Conservation (phyloP, 2,329 filamentous ascomycete species). For the Exophiala dermatitidis region DNA sequence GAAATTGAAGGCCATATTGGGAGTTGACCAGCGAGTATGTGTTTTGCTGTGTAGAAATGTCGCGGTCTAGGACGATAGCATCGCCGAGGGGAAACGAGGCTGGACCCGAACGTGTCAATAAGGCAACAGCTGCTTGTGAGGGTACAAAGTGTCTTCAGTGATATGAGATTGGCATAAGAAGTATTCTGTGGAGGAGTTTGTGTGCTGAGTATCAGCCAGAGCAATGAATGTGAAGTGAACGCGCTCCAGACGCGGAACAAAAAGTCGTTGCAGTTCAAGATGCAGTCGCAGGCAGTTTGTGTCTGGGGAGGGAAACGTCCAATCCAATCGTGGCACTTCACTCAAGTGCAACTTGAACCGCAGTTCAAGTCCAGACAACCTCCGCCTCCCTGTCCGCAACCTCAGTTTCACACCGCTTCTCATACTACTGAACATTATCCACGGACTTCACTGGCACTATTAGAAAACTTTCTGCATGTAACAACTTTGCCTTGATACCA, state of each 20-base stretch:
- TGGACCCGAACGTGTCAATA: not conserved
- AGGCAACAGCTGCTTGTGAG: not conserved
- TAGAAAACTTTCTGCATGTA: not conserved
- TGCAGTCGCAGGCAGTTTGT: not conserved
- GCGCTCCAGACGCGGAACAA: constrained; percentile 2
- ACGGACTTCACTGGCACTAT: no score
- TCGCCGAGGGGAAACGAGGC: constrained; percentile 1
- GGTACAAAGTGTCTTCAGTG: not conserved
- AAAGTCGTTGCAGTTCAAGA: not conserved
- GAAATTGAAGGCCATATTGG: constrained; percentile 17
- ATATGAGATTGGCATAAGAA: not conserved
- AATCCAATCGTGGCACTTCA: not conserved
- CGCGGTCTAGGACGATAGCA: constrained; percentile 10
- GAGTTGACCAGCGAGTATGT: constrained; percentile 25
- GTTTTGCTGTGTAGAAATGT: not conserved
- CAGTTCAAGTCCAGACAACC: not conserved
- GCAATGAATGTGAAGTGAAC: not conserved
- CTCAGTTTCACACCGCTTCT: not conserved
- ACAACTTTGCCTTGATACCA: constrained; percentile 10
- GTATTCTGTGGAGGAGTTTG: not conserved
- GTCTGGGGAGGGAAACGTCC: not conserved
- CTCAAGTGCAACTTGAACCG: not conserved
- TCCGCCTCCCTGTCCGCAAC: not conserved
- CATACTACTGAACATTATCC: not conserved
- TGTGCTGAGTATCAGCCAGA: not conserved